Conservation (phyloP, 1,284 basidiomycete genomes). For the Abortiporus biennis region DNA sequence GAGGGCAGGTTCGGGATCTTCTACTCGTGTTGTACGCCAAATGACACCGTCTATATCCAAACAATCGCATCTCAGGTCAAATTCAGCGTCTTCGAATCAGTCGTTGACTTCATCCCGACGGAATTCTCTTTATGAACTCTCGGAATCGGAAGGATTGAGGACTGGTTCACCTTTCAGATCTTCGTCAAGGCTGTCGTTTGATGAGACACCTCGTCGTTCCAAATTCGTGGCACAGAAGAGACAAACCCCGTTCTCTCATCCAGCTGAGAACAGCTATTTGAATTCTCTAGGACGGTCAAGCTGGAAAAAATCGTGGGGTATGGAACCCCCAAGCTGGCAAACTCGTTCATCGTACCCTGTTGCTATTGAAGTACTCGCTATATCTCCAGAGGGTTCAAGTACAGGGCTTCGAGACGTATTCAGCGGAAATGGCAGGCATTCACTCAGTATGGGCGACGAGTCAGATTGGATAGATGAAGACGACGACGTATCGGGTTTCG, state of each 20-base stretch:
- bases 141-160: slow-evolving; percentile 54
- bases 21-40: slow-evolving; percentile 71
- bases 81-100: slow-evolving; percentile 68
- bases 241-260: slow-evolving; percentile 57
- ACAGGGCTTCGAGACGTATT: slow-evolving; percentile 68
- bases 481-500: slow-evolving; percentile 69
- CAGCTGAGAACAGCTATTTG: slow-evolving; percentile 32
- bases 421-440: slow-evolving; percentile 50
- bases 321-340: slow-evolving; percentile 80
- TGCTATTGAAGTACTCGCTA: slow-evolving; percentile 68
- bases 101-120: slow-evolving; percentile 69
- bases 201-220: slow-evolving; percentile 48
- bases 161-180: slow-evolving; percentile 48
- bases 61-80: slow-evolving; percentile 53
- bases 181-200: slow-evolving; percentile 33
- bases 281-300: slow-evolving; percentile 59
- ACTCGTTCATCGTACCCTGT: slow-evolving; percentile 58
- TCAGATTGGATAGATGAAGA: slow-evolving; percentile 84
- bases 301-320: slow-evolving; percentile 84
- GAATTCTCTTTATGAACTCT: slow-evolving; percentile 68
- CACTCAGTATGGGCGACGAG: slow-evolving; percentile 61
- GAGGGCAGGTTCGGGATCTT: slow-evolving; percentile 66
- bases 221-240: slow-evolving; percentile 75
- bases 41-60: slow-evolving; percentile 36
- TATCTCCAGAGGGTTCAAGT: slow-evolving; percentile 51